phyloP scores from a whole-genome alignment of 2,329 filamentous ascomycete species.

The Penicillium glabrum region DNA sequence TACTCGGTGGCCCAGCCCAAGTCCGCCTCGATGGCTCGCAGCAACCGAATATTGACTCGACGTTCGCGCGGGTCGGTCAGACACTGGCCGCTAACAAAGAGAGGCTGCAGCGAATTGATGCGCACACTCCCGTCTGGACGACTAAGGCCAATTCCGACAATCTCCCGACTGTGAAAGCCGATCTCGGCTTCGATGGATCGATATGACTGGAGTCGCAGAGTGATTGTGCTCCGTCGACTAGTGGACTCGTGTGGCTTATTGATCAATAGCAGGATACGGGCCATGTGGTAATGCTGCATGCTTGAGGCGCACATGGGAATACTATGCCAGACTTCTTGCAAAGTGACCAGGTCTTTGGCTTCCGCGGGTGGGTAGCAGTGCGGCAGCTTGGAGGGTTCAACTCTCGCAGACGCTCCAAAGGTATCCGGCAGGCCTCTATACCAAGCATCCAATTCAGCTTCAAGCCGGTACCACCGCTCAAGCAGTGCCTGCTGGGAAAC shows the following conservation, averaged over 20 bases:
- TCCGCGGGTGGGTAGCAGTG: constrained; percentile 26
- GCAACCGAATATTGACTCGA: constrained; percentile 54
- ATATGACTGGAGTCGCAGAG: constrained; percentile 57
- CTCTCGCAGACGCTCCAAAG: constrained; percentile 57
- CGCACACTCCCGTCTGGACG: constrained; percentile 59
- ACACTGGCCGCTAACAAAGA: constrained; percentile 64
- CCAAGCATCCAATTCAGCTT: constrained; percentile 60
- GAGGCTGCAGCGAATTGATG: constrained; percentile 61
- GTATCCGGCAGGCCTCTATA: constrained; percentile 59
- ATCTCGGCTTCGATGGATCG: constrained; percentile 58
- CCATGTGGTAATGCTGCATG: constrained; percentile 51
- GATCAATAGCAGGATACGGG: constrained; percentile 42
- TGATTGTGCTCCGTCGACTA: constrained; percentile 52
- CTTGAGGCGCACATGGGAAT: constrained; percentile 65
- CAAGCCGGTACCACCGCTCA: constrained; percentile 53
- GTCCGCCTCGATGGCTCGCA: constrained; percentile 62
- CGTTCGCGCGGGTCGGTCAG: constrained; percentile 56
- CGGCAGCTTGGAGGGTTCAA: constrained; percentile 37
- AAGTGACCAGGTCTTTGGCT: constrained; percentile 39
- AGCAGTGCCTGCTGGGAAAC: constrained; percentile 43
- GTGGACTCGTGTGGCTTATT: constrained; percentile 46
- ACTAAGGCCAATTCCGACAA: constrained; percentile 60
- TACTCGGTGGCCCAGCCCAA: constrained; percentile 66
- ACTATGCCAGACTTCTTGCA: constrained; percentile 63
- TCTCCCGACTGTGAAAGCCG: constrained; percentile 60